Evolutionary conservation across 305 asterid genomes (phyloP).

Genomic region (Fraxinus sp.): DNA sequence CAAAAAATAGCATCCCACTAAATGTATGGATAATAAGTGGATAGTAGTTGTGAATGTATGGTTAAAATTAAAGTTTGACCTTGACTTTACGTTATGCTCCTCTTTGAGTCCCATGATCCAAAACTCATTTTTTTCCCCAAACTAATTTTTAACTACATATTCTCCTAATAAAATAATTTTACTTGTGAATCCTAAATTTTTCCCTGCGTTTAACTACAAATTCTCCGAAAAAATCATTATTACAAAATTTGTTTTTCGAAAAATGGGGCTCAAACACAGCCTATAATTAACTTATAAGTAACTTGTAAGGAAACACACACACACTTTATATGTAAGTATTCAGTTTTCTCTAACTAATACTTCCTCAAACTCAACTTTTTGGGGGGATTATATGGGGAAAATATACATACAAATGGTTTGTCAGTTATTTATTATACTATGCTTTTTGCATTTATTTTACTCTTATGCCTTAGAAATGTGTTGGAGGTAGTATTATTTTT

Average conservation of each 20-base stretch:
- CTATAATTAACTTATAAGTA: not conserved
- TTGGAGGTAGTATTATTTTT: conserved; percentile 13
- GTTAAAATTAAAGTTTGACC: not conserved
- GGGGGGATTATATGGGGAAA: not conserved
- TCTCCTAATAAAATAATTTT: not conserved
- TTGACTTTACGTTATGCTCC: not conserved
- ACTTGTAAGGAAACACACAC: not conserved
- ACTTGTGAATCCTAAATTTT: not conserved
- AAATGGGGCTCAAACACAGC: not conserved
- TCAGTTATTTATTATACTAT: not conserved
- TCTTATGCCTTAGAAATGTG: conserved; percentile 7
- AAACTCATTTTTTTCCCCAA: not conserved
- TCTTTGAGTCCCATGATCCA: not conserved
- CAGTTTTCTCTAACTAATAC: not conserved
- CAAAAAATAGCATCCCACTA: not conserved
- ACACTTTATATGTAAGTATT: not conserved
- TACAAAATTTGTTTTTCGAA: not conserved
- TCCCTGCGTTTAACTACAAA: not conserved
- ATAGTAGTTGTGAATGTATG: not conserved
- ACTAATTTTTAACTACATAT: not conserved
- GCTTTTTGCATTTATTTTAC: not conserved
- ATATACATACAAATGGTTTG: not conserved
- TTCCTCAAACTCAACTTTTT: not conserved
- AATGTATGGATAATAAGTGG: not conserved
- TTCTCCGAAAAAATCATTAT: not conserved